Base-by-base conservation (phyloP, 768 basidiomycete species). In the Boletus vinaceobasis region DNA sequence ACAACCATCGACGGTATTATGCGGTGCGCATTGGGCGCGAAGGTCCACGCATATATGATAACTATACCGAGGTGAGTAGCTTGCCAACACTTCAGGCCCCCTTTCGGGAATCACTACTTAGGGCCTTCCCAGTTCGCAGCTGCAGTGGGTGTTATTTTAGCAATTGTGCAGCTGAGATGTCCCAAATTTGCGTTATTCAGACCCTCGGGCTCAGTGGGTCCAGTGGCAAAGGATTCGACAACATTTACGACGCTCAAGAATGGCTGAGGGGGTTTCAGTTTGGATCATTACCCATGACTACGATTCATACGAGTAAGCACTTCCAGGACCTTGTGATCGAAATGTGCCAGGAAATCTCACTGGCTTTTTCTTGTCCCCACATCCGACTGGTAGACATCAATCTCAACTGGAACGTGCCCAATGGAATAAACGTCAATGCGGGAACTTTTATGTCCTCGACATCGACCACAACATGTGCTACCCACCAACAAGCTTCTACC, bases 1-100 rank as follows among this genome's bases (percentile, higher is more conserved):
- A 11, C 26, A 44, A 46, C 39, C 40, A 31, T 49, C 64, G 60
- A 52, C 65, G 62, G 21, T 74, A 70, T 52, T 73, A 73, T 53
- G 72, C 73, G 6, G 72, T 73, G 27, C 70, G 65, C 37, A 64
- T 67, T 48, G 72, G 72, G 29, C 65, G 73, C 10, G 59, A 65
- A 23, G 72, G 72, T 44, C 57, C 72, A 3, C 63, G 62, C 13
- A 58, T 73, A 39, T 74, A 74, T 38, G 61, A 70, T 31, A 65
- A 43, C 32, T 65, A 62, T 48, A 9, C 43, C 9, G 62, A 69
- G 52, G 72, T 73, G 53, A 50, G 72, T 44, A 39, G 42, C 23
- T 44, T 40, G 7, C 29, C 17, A 44, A 4, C 32, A 17, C 39
- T n/a, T 11, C 4, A 7, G 17, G 36, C 27, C 43, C 36, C n/a